Conservation (phyloP, 2,329 filamentous ascomycete genomes). For the Diaporthe aspalathi region DNA sequence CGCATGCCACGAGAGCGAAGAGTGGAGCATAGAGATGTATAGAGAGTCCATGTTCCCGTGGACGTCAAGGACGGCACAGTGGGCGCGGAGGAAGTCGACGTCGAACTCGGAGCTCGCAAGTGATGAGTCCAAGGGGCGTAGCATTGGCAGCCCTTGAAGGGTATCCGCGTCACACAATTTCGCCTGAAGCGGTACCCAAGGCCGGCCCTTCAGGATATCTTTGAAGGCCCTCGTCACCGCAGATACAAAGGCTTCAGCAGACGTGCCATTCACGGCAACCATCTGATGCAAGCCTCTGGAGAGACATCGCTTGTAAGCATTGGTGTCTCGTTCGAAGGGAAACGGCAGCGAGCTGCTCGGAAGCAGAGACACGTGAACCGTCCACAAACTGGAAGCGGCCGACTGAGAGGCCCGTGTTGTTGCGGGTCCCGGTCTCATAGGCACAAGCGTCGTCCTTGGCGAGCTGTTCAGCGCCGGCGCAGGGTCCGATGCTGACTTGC, state of each 20-base stretch:
- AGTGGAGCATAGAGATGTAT: constrained; percentile 67
- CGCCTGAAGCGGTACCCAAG: constrained; percentile 70
- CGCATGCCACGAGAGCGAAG: constrained; percentile 67
- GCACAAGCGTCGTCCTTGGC: constrained; percentile 1
- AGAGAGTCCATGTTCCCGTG: constrained; percentile 68
- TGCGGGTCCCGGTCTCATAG: constrained; percentile 41
- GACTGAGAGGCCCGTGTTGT: constrained; percentile 40
- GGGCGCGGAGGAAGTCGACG: constrained; percentile 61
- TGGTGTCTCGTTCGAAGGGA: constrained; percentile 71
- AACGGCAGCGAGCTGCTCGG: constrained; percentile 66
- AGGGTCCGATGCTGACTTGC: constrained; percentile 39
- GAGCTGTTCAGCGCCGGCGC: background rate
- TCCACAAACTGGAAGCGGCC: constrained; percentile 59
- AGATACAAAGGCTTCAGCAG: constrained; percentile 59
- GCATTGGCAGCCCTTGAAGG: constrained; percentile 68
- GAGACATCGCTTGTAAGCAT: constrained; percentile 69
- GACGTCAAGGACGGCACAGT: constrained; percentile 67
- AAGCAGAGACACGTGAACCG: constrained; percentile 69
- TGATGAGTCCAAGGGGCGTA: constrained; percentile 61
- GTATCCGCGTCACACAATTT: constrained; percentile 67
- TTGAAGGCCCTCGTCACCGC: constrained; percentile 64
- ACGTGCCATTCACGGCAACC: constrained; percentile 63
- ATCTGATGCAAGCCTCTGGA: constrained; percentile 70
- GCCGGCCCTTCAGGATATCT: constrained; percentile 59
- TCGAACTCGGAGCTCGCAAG: constrained; percentile 59